phyloP scores from a whole-genome alignment of 805 yeast genomes.

The Metschnikowia noctiluminum region DNA sequence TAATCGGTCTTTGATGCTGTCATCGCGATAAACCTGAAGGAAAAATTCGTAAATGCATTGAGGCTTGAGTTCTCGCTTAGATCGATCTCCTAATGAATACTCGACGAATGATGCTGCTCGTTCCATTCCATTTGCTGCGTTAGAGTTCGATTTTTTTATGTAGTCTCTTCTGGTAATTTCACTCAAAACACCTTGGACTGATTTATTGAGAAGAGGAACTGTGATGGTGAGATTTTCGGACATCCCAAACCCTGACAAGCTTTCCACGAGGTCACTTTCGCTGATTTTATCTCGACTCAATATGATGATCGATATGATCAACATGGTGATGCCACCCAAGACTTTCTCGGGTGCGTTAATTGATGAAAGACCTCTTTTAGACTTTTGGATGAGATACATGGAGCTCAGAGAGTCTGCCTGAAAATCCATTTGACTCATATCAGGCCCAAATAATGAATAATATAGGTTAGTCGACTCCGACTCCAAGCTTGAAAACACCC shows the following conservation, averaged over 20 bases:
- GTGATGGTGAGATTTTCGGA: slow-evolving; percentile 18
- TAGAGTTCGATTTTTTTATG: slow-evolving; percentile 15
- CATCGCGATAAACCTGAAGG: slow-evolving; percentile 15
- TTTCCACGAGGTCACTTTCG: slow-evolving; percentile 24
- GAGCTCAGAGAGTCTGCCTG: not conserved
- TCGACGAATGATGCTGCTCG: slow-evolving; percentile 16
- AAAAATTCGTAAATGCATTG: slow-evolving; percentile 26
- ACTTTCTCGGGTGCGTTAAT: slow-evolving; percentile 26
- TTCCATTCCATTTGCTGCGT: slow-evolving; percentile 12
- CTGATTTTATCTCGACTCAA: slow-evolving; percentile 31
- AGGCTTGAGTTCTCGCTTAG: slow-evolving; percentile 33
- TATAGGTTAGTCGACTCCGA: slow-evolving; percentile 21
- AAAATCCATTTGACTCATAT: not conserved
- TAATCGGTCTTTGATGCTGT: slow-evolving; percentile 21
- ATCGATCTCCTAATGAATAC: slow-evolving; percentile 32
- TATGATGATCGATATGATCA: slow-evolving; percentile 29
- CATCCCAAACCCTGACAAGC: slow-evolving; percentile 26
- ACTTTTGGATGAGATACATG: slow-evolving; percentile 21
- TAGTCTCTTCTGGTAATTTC: slow-evolving; percentile 33
- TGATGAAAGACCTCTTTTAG: slow-evolving; percentile 18
- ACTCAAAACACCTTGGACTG: slow-evolving; percentile 21
- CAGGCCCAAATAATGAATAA: slow-evolving; percentile 23
- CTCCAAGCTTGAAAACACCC: slow-evolving; percentile 22
- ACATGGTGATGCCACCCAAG: slow-evolving; percentile 28
- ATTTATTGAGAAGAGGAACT: slow-evolving; percentile 22